phyloP scores from a whole-genome alignment of 2,329 filamentous ascomycete species.

The Periconia digitata region DNA sequence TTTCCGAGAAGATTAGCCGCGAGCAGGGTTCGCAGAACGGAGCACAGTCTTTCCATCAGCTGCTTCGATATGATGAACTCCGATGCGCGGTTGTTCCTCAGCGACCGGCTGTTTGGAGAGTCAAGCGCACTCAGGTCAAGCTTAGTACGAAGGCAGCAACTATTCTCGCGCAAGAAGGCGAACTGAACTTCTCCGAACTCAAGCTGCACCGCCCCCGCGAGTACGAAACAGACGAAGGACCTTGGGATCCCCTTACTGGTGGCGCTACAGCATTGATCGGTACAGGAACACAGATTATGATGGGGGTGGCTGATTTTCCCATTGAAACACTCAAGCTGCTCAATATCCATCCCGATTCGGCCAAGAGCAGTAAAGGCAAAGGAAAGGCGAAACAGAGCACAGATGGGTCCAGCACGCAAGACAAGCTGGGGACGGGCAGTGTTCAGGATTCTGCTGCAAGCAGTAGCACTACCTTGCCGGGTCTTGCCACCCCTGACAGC shows the following conservation, averaged over 20 bases:
- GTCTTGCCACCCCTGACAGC: constrained; percentile 10
- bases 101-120: constrained; percentile 41
- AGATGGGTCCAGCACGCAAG: constrained; percentile 9
- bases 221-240: constrained; percentile 43
- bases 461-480: constrained; percentile 21
- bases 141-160: constrained; percentile 43
- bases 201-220: constrained; percentile 45
- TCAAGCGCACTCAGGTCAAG: constrained; percentile 41
- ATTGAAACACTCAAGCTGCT: constrained; percentile 56
- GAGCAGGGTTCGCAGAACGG: constrained; percentile 41
- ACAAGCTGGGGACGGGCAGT: constrained; percentile 17
- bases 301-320: constrained; percentile 77
- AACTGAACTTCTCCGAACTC: constrained; percentile 39
- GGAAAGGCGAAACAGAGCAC: constrained; percentile 22
- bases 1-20: constrained; percentile 40
- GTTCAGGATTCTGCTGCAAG: constrained; percentile 17
- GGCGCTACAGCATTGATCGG: constrained; percentile 77
- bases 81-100: constrained; percentile 37
- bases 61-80: constrained; percentile 41
- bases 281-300: constrained; percentile 77
- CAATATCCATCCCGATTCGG: constrained; percentile 46
- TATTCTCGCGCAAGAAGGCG: constrained; percentile 40
- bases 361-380: constrained; percentile 18
- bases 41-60: constrained; percentile 42
- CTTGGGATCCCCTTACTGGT: constrained; percentile 44